phyloP scores from a whole-genome alignment of 306 rosid genomes.

The Rosa chinensis region DNA sequence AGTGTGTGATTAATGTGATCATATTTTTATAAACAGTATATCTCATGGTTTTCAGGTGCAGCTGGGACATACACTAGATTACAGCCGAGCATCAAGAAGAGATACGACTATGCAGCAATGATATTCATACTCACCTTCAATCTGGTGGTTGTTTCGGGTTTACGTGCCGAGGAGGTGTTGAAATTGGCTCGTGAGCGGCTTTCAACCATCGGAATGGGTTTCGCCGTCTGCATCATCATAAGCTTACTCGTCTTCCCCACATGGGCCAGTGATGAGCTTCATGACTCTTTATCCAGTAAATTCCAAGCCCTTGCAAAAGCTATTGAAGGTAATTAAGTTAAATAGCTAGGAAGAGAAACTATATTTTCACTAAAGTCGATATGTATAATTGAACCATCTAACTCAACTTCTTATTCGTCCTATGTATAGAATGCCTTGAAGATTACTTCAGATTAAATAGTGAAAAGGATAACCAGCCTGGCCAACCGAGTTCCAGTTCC shows the following conservation, averaged over 20 bases:
- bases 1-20: no score
- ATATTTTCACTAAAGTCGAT: neutral
- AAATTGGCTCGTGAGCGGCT: conserved; percentile 65
- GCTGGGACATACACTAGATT: conserved; percentile 50
- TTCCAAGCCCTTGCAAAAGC: conserved; percentile 56
- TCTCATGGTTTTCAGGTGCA: conserved; percentile 44
- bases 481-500: neutral
- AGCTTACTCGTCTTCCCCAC: conserved; percentile 62
- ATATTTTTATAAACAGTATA: neutral
- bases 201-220: conserved; percentile 62
- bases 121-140: conserved; percentile 77
- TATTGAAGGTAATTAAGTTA: conserved; percentile 48
- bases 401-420: neutral
- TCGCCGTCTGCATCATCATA: conserved; percentile 55
- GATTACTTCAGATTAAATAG: conserved; percentile 36
- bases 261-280: conserved; percentile 95
- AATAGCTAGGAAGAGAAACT: neutral
- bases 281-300: conserved; percentile 49
- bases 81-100: conserved; percentile 66
- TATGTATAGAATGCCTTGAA: conserved; percentile 53
- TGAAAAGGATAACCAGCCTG: conserved; percentile 41
- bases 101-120: conserved; percentile 75
- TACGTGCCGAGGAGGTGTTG: conserved; percentile 50
- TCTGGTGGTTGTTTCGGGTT: conserved; percentile 74
- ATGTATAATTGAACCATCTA: neutral